Evolutionary conservation across 495 filamentous ascomycete species (phyloP).

Genomic region (Hypomontagnella monticulosa): DNA sequence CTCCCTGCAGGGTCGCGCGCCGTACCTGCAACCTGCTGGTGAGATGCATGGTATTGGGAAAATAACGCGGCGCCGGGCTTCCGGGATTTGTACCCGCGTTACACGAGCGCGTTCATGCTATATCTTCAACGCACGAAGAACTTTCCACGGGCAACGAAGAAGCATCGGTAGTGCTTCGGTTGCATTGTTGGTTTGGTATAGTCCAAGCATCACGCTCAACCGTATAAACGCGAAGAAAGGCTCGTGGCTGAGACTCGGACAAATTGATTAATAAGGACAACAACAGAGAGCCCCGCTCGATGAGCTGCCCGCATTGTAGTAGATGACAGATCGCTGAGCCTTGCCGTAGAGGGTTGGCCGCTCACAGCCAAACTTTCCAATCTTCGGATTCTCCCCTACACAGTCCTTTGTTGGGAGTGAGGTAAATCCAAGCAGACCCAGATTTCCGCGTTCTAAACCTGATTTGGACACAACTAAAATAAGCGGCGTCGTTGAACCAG

Average conservation of each 20-base stretch:
- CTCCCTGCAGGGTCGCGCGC: slow-evolving; percentile 18
- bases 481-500: slow-evolving; percentile 33
- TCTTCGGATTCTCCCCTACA: slow-evolving; percentile 1
- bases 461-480: slow-evolving; percentile 23
- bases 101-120: slow-evolving; percentile 23
- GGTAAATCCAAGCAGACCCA: slow-evolving; percentile 7
- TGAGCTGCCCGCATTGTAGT: slow-evolving; percentile 1
- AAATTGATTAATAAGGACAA: slow-evolving; percentile 9
- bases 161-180: slow-evolving; percentile 6
- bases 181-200: slow-evolving; percentile 9
- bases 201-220: slow-evolving; percentile 3
- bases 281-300: slow-evolving; percentile 5
- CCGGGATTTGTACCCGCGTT: slow-evolving; percentile 32
- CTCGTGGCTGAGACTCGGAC: not conserved
- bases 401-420: slow-evolving; percentile 7
- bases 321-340: slow-evolving; percentile 25
- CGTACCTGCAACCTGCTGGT: slow-evolving; percentile 18
- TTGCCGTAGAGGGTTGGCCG: slow-evolving; percentile 18
- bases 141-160: not conserved
- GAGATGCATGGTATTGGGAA: slow-evolving; percentile 10
- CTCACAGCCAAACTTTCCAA: slow-evolving; percentile 7
- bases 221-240: not conserved
- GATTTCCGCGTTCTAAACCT: slow-evolving; percentile 11
- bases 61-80: slow-evolving; percentile 22
- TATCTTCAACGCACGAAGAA: slow-evolving; percentile 7